phyloP scores from a whole-genome alignment of 208 protist genomes.

The Spongospora subterranea region DNA sequence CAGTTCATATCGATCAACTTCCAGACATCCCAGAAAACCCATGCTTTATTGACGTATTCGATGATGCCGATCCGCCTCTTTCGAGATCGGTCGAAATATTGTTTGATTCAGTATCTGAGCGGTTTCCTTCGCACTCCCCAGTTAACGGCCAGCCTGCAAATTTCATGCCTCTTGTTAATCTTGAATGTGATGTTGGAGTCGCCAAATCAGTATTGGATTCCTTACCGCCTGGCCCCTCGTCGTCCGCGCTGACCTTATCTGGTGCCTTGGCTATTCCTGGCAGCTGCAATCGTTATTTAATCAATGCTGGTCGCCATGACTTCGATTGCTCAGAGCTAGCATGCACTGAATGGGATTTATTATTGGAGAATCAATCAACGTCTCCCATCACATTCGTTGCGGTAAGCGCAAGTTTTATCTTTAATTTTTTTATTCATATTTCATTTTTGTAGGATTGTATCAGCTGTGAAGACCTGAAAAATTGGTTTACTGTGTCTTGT shows the following conservation, averaged over 20 bases:
- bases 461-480: neutral
- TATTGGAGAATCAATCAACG: neutral
- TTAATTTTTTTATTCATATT: neutral
- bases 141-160: too few relatives aligned
- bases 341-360: neutral
- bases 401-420: neutral
- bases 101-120: too few relatives aligned
- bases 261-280: neutral
- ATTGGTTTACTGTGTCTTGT: neutral
- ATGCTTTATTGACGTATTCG: too few relatives aligned
- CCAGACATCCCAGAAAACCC: too few relatives aligned
- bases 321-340: neutral
- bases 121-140: too few relatives aligned
- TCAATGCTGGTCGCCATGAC: neutral
- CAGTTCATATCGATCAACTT: too few relatives aligned
- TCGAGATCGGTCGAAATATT: too few relatives aligned
- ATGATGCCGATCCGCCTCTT: too few relatives aligned
- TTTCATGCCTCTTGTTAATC: too few relatives aligned
- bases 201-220: too few relatives aligned
- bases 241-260: neutral
- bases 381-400: neutral
- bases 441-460: neutral
- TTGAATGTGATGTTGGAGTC: too few relatives aligned
- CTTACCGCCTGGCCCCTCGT: too few relatives aligned
- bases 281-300: neutral